Evolutionary conservation across 1,139 yeast genomes (phyloP).

Genomic region (Torulaspora globosa): DNA sequence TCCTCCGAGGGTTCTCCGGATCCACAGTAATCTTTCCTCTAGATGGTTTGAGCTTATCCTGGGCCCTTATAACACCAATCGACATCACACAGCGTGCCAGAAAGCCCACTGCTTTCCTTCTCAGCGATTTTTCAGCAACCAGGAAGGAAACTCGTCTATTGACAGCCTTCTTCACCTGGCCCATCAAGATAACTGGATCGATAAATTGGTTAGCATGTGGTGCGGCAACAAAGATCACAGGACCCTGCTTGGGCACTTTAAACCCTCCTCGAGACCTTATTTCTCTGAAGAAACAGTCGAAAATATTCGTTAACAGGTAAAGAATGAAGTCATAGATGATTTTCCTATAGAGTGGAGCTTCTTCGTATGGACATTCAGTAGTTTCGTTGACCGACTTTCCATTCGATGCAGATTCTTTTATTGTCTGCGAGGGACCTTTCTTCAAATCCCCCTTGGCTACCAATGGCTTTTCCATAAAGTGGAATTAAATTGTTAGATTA

Average conservation of each 20-base stretch:
- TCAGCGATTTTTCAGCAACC: conserved; percentile 79
- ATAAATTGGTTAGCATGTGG: conserved; percentile 98
- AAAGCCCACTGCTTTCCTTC: conserved; percentile 63
- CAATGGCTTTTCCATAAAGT: conserved; percentile 9
- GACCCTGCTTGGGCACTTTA: conserved; percentile 71
- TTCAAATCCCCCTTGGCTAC: conserved; percentile 6
- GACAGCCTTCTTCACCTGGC: conserved; percentile 69
- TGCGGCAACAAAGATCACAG: conserved; percentile 92
- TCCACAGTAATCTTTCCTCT: conserved; percentile 53
- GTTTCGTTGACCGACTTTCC: neutral
- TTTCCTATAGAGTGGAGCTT: conserved; percentile 40
- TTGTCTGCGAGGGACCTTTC: neutral
- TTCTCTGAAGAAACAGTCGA: conserved; percentile 74
- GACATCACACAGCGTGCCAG: conserved; percentile 72
- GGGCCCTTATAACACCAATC: conserved; percentile 89
- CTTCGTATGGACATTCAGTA: conserved; percentile 16
- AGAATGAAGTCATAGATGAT: conserved; percentile 47
- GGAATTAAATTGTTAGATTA: neutral
- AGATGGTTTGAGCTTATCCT: conserved; percentile 66
- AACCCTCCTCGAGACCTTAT: conserved; percentile 89
- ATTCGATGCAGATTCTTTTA: neutral
- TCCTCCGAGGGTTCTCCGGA: conserved; percentile 47
- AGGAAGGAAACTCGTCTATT: conserved; percentile 76
- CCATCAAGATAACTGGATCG: conserved; percentile 82
- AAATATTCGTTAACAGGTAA: conserved; percentile 45